Conservation (phyloP, 257 asterid genomes). For the Solanum etuberosum region DNA sequence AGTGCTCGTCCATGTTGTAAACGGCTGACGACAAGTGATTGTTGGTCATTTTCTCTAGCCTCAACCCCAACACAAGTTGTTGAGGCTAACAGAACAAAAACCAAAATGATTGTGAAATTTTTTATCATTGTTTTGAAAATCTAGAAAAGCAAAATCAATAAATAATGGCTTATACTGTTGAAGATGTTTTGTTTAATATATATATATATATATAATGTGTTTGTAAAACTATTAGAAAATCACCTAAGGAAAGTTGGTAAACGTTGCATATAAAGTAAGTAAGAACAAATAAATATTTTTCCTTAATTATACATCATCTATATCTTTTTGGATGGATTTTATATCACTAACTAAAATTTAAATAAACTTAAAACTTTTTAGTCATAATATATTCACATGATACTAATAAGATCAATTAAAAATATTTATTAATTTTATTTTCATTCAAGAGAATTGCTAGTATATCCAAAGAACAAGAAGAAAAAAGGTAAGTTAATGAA, state of each 20-base stretch:
- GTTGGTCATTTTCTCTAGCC: neutral
- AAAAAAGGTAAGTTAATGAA: neutral
- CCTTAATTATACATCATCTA: neutral
- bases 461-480: neutral
- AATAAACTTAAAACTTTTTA: neutral
- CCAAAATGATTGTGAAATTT: neutral
- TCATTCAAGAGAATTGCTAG: neutral
- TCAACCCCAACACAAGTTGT: neutral
- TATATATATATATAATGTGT: neutral
- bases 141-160: too few relatives aligned
- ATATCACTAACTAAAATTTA: neutral
- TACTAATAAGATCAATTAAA: neutral
- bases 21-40: neutral
- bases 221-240: neutral
- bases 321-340: neutral
- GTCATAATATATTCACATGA: neutral
- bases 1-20: neutral
- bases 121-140: neutral
- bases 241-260: neutral
- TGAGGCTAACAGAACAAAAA: neutral
- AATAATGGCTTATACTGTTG: neutral
- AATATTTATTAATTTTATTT: neutral
- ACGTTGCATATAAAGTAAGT: neutral
- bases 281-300: neutral
- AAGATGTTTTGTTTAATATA: neutral